Evolutionary conservation across 2,329 filamentous ascomycete species (phyloP).

Genomic region (Teratosphaeria destructans): DNA sequence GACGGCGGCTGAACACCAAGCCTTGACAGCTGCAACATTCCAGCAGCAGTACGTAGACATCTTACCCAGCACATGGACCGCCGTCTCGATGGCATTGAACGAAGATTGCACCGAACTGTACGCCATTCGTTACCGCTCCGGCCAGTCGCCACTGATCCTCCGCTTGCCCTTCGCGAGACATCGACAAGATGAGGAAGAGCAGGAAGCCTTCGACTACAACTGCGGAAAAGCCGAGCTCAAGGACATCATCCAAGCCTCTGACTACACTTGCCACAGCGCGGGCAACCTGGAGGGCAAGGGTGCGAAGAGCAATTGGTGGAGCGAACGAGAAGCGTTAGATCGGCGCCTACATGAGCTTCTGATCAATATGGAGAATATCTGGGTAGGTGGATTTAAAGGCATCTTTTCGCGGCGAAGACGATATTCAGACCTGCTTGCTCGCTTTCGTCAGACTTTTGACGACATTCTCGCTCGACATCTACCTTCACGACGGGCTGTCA

Average conservation of each 20-base stretch:
- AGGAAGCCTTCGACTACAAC: constrained; percentile 71
- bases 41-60: constrained; percentile 76
- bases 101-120: constrained; percentile 76
- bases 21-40: constrained; percentile 39
- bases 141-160: constrained; percentile 71
- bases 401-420: constrained; percentile 71
- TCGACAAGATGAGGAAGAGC: constrained; percentile 66
- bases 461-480: constrained; percentile 72
- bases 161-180: constrained; percentile 77
- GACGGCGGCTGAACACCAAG: constrained; percentile 26
- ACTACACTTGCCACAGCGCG: constrained; percentile 67
- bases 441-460: constrained; percentile 70
- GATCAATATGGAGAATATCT: constrained; percentile 78
- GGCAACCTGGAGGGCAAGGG: constrained; percentile 64
- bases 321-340: constrained; percentile 71
- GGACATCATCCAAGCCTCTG: constrained; percentile 72
- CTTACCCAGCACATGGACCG: constrained; percentile 72
- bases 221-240: constrained; percentile 69
- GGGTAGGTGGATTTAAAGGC: constrained; percentile 89
- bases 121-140: constrained; percentile 71
- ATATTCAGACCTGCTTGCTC: constrained; percentile 54
- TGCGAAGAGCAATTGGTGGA: constrained; percentile 81
- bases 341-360: constrained; percentile 65
- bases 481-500: constrained; percentile 60
- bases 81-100: constrained; percentile 74